Evolutionary conservation across 257 asterid species (phyloP).

Genomic region (Nicotiana knightiana): DNA sequence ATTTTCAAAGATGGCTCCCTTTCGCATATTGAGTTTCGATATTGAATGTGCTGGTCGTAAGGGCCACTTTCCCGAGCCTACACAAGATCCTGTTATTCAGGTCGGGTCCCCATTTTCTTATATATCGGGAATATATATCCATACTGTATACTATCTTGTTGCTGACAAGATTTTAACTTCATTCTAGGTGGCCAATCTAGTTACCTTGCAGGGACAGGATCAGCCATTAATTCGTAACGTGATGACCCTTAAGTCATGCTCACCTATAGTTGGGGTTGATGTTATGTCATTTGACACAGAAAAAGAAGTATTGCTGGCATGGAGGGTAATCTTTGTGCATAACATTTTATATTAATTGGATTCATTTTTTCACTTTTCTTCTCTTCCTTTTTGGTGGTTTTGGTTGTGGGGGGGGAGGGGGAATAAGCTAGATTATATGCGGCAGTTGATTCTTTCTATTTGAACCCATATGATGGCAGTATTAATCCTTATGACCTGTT

Average conservation of each 20-base stretch:
- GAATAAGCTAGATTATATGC: neutral
- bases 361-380: neutral
- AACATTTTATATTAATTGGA: neutral
- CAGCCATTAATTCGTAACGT: slow-evolving; percentile 93
- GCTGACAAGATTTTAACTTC: slow-evolving; percentile 21
- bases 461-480: neutral
- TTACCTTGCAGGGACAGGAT: slow-evolving; percentile 88
- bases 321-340: slow-evolving; percentile 70
- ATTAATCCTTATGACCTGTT: neutral
- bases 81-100: slow-evolving; percentile 98
- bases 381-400: neutral
- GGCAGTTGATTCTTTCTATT: neutral
- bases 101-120: slow-evolving; percentile 22
- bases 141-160: slow-evolving; percentile 14
- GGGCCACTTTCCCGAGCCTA: slow-evolving; percentile 96
- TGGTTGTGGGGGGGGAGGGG: too few species aligned
- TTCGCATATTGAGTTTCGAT: slow-evolving; percentile 95
- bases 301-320: slow-evolving; percentile 79
- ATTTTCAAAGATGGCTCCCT: slow-evolving; percentile 97
- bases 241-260: slow-evolving; percentile 93
- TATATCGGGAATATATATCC: neutral
- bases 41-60: slow-evolving; percentile 99
- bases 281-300: slow-evolving; percentile 96
- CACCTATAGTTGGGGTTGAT: slow-evolving; percentile 97
- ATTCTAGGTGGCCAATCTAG: slow-evolving; percentile 80